These are phyloP conservation scores for Anthracocystis walkeri DNA, from an alignment of 1,284 basidiomycete species.

Conservation along the genomic window DNA sequence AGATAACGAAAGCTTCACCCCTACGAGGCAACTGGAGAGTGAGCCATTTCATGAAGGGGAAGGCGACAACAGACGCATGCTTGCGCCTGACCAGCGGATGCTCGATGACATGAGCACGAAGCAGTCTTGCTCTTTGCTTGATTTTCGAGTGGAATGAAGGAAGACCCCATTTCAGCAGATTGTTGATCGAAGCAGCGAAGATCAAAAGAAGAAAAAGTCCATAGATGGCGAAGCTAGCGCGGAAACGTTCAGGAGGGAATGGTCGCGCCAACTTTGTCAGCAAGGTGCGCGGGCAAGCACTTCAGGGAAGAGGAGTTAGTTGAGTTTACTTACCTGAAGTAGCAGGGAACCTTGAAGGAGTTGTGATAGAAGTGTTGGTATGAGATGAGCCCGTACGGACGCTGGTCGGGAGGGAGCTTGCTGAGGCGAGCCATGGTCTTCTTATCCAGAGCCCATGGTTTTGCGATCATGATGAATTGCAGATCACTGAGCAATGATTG, in stretches of 20 bases:
- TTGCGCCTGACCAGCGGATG: slow-evolving; percentile 25
- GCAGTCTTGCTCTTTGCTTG: slow-evolving; percentile 10
- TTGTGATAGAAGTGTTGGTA: slow-evolving; percentile 34
- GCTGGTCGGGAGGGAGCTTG: slow-evolving; percentile 20
- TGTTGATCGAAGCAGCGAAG: slow-evolving; percentile 13
- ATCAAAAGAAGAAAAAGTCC: slow-evolving; percentile 29
- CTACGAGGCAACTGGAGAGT: slow-evolving; percentile 51
- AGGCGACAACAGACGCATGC: slow-evolving; percentile 28
- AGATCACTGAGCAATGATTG: background rate
- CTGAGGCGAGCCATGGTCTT: slow-evolving; percentile 17
- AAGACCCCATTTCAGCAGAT: slow-evolving; percentile 11
- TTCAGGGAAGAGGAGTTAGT: background rate
- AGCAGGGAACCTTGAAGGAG: slow-evolving; percentile 35
- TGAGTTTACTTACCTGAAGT: slow-evolving; percentile 17
- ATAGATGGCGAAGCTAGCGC: slow-evolving; percentile 31
- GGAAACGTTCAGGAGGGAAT: background rate
- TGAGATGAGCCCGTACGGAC: slow-evolving; percentile 2
- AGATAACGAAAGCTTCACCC: slow-evolving; percentile 38
- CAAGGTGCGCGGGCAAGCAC: background rate
- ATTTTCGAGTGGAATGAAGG: slow-evolving; percentile 5
- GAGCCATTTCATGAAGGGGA: slow-evolving; percentile 30
- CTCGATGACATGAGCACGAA: slow-evolving; percentile 34
- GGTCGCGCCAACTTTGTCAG: background rate
- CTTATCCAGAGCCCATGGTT: slow-evolving; percentile 26
- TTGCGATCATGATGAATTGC: slow-evolving; percentile 20